Base-by-base conservation (phyloP, 2,329 filamentous ascomycete species). In the Corynespora cassiicola region DNA sequence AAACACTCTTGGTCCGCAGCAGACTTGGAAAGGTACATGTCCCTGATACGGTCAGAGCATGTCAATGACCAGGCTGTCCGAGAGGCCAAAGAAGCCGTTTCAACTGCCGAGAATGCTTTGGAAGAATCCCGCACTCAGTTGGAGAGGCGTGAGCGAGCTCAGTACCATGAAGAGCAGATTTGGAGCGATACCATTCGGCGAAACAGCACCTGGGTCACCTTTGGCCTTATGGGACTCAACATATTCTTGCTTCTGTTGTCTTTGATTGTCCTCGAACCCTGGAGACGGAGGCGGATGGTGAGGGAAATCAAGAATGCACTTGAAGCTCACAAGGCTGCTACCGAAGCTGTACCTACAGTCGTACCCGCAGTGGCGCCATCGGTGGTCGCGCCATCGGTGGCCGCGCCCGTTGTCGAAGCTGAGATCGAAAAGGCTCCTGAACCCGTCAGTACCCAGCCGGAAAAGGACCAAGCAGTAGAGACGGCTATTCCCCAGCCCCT, bases 151-250 rank as follows among this genome's bases (percentile, higher is more conserved):
- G 96, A 97, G 56, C 75, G 96, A 34, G 87, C 87, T 46, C 83
- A 95, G 45, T 99, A 99, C 70, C 94, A 99, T 68, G 94, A 99
- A 72, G 94, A 99, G 74, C 94, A 99, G 74, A 95, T 99, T 39
- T 99, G 94, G 94, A 95, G 89, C 63, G 94, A 99, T 67, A 92
- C 95, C 56, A 99, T 99, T 64, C 80, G 94, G 22, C 80, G 94
- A 51, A 96, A 96, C 77, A 94, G 88, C 66, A 99, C 94, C 0
- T 99, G 94, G 94, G 92, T 95, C 22, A 99, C 94, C 0, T 97
- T 95, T 84, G 94, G 92, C 0, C 74, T 99, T 46, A 99, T 99
- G 94, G 92, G 92, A 16, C 82, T 97, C 61, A 99, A 99, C 64
- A 88, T 97, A 20, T 67, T 97, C 45, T 72, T 99, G 30, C 89